These are phyloP conservation scores for Podila verticillata DNA, from an alignment of 192 early-diverging fungal genomes.

Conservation along the genomic window DNA sequence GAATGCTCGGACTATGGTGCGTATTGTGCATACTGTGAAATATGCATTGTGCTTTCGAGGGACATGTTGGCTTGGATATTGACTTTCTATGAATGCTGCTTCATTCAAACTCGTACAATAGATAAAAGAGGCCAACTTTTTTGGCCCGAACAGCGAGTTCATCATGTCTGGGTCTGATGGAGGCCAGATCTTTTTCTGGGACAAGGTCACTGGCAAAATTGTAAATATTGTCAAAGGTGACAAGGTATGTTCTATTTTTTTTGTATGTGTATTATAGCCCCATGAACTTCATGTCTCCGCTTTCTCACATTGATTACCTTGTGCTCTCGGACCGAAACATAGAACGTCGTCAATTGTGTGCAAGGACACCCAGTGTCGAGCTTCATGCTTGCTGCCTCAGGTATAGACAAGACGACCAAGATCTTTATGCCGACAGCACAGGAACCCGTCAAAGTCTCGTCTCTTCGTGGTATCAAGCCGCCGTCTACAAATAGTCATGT, in stretches of 20 bases:
- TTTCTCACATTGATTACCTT: too few species aligned
- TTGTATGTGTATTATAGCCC: background rate
- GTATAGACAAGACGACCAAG: conserved; percentile 80
- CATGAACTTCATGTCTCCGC: too few species aligned
- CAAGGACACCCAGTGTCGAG: conserved; percentile 68
- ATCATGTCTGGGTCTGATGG: conserved; percentile 85
- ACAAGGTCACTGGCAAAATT: conserved; percentile 64
- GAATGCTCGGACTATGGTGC: conserved; percentile 56
- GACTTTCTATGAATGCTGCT: background rate
- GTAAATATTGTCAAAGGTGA: conserved; percentile 76
- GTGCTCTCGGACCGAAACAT: background rate
- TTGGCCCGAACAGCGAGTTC: conserved; percentile 70
- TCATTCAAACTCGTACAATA: background rate
- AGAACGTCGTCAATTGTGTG: conserved; percentile 55
- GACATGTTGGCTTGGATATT: background rate
- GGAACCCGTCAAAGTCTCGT: conserved; percentile 33
- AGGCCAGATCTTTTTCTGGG: conserved; percentile 75
- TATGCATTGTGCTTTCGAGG: background rate
- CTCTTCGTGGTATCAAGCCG: conserved; percentile 21
- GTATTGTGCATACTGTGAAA: background rate
- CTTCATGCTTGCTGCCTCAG: conserved; percentile 69
- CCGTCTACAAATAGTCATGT: conserved; percentile 1
- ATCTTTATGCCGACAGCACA: conserved; percentile 65
- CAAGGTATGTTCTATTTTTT: conserved; percentile 12
- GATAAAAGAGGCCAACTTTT: conserved; percentile 83